Base-by-base conservation (phyloP, 768 basidiomycete genomes). In the Termitomyces sp. region DNA sequence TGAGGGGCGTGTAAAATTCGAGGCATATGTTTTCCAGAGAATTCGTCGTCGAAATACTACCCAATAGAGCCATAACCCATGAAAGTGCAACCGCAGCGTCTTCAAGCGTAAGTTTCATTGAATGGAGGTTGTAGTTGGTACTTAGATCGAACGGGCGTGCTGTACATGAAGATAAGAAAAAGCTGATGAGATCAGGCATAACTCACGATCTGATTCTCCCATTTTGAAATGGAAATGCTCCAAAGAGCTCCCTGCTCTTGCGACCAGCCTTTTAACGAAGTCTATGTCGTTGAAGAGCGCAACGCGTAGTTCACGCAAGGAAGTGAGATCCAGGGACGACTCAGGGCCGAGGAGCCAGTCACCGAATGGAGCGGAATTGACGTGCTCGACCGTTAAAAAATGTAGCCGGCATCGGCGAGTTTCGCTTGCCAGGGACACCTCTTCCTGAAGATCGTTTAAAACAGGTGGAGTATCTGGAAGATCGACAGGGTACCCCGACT, bases 171-270 rank as follows among this genome's bases (percentile, higher is more conserved):
- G 32, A 58, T n/a, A 51, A 62, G 46, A 43, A 31, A 48, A 43
- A 46, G 38, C 29, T 48, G 31, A 57, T 40, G 32, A 12, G 25
- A 20, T 43, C 3, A 4, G 9, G 14, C 25, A n/a, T 10, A 37
- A 69, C 71, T 71, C 68, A 78, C 77, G 78, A 64, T 73, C 69
- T 73, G 75, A 79, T 52, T 69, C 66, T 5, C 76, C 78, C 37
- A 79, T 78, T 61, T 81, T 81, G 61, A 81, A 71, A 64, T 79
- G 78, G 47, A 81, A 73, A 62, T 76, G 74, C 65, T 79, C 76
- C 7, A 81, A 67, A 14, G 78, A 74, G 8, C 60, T 56, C 14
- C 77, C 77, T 14, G 76, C 71, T 1, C 69, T 67, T 9, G 62
- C 63, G 25, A 81, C 67, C 36, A 81, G 72, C 66, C 69, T 73